Conservation (phyloP, 1,284 basidiomycete genomes). For the Agroathelia rolfsii region DNA sequence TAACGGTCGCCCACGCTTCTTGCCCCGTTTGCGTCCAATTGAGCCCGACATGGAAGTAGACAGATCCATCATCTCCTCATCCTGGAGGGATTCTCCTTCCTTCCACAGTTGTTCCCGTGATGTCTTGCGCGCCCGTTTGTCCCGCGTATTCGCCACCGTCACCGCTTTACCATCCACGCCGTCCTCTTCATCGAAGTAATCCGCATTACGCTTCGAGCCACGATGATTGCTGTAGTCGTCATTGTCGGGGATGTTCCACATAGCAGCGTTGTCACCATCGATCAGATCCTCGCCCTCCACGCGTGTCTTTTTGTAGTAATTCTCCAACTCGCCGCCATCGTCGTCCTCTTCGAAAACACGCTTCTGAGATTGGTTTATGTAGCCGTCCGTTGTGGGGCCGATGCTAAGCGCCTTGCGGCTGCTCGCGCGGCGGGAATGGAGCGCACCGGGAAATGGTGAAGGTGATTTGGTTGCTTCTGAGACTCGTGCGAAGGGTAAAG, state of each 20-base stretch:
- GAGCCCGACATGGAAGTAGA: constrained; percentile 18
- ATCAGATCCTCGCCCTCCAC: constrained; percentile 34
- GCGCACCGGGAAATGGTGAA: background rate
- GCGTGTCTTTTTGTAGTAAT: constrained; percentile 38
- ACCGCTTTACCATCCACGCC: constrained; percentile 20
- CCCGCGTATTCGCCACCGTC: constrained; percentile 19
- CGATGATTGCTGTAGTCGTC: constrained; percentile 23
- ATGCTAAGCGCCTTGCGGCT: constrained; percentile 14
- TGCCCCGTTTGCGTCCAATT: constrained; percentile 31
- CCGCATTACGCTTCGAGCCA: constrained; percentile 38
- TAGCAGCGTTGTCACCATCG: constrained; percentile 36
- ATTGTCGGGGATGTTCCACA: constrained; percentile 24
- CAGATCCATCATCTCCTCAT: constrained; percentile 21
- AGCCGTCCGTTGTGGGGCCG: constrained; percentile 16
- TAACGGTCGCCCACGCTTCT: constrained; percentile 20
- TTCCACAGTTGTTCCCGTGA: constrained; percentile 28
- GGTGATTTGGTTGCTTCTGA: constrained; percentile 14
- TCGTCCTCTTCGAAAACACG: constrained; percentile 31
- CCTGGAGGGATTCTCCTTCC: constrained; percentile 13
- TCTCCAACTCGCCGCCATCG: constrained; percentile 30
- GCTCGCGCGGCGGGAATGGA: background rate
- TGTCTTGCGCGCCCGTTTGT: constrained; percentile 39
- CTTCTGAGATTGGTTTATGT: too few relatives aligned
- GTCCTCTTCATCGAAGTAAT: constrained; percentile 31
- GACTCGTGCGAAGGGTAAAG: constrained; percentile 17